Percentiles rank a stretch among this genome's conserved stretches.
Conservation (phyloP, 208 protist species). For the Phytomonas francai region DNA sequence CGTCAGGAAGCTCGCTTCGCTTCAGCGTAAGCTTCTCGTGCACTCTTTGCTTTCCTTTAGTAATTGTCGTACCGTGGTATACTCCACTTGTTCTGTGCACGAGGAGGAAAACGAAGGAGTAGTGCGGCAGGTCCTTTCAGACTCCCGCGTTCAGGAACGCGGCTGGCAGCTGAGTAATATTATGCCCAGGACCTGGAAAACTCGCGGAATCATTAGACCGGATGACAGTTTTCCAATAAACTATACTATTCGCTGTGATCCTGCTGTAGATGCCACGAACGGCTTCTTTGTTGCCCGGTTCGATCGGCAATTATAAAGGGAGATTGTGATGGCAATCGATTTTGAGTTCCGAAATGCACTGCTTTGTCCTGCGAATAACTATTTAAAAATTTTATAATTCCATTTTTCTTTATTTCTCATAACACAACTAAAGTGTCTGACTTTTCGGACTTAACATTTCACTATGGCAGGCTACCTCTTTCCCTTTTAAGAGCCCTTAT, state of each 20-base stretch:
- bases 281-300: slow-evolving; percentile 87
- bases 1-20: slow-evolving; percentile 55
- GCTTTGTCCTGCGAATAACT: neutral
- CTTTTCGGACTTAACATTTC: neutral
- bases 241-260: slow-evolving; percentile 83
- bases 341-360: slow-evolving; percentile 8
- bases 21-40: slow-evolving; percentile 84
- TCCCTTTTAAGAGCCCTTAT: neutral
- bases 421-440: neutral
- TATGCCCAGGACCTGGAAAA: slow-evolving; percentile 58
- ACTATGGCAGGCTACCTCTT: neutral
- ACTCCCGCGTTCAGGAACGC: slow-evolving; percentile 59
- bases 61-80: slow-evolving; percentile 82
- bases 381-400: neutral
- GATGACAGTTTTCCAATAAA: slow-evolving; percentile 38
- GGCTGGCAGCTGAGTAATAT: slow-evolving; percentile 81
- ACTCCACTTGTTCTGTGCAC: slow-evolving; percentile 90
- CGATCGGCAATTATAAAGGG: slow-evolving; percentile 31
- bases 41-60: slow-evolving; percentile 86
- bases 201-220: slow-evolving; percentile 28
- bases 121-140: slow-evolving; percentile 71
- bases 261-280: slow-evolving; percentile 58
- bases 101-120: slow-evolving; percentile 88
- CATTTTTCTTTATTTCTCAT: slow-evolving; percentile 5
- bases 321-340: neutral